phyloP scores from a whole-genome alignment of 108 stramenopile species.

The Cyclostephanos invisitatus region DNA sequence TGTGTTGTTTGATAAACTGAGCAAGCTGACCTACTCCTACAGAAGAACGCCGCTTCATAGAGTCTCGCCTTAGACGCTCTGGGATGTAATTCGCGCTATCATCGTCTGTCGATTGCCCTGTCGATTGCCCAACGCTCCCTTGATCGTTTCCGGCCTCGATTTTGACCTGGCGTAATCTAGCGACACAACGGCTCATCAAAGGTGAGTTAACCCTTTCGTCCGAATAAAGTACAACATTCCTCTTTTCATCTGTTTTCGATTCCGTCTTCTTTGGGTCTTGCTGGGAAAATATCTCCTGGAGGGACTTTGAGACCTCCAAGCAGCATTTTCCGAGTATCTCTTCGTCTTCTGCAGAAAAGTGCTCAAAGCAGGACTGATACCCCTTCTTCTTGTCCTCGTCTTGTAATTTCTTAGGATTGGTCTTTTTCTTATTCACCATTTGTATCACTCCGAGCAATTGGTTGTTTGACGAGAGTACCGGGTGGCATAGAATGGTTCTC shows the following conservation, averaged over 20 bases:
- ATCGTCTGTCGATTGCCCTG: conserved; percentile 4
- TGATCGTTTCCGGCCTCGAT: background rate
- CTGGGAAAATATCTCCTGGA: conserved; percentile 32
- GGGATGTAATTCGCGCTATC: conserved; percentile 15
- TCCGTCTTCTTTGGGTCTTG: conserved; percentile 8
- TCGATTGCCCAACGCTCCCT: conserved; percentile 6
- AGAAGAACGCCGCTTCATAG: conserved; percentile 19
- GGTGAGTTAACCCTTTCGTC: background rate
- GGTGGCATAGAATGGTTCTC: conserved; percentile 53
- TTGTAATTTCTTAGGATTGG: conserved; percentile 33
- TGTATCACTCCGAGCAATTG: conserved; percentile 60
- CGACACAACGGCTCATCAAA: background rate
- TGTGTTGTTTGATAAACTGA: background rate
- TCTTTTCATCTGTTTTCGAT: conserved; percentile 1
- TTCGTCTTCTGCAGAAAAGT: conserved; percentile 44
- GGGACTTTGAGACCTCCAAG: conserved; percentile 44
- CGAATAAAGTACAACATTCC: background rate
- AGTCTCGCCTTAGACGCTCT: conserved; percentile 8
- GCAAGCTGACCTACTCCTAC: conserved; percentile 17
- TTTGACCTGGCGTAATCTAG: background rate
- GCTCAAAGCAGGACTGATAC: conserved; percentile 37
- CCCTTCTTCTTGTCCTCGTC: conserved; percentile 43
- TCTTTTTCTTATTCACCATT: conserved; percentile 62
- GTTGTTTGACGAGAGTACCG: conserved; percentile 45
- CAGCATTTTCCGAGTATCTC: conserved; percentile 48